These are phyloP conservation scores for Herpetomonas muscarum DNA, from an alignment of 208 protist species.

Conservation along the genomic window DNA sequence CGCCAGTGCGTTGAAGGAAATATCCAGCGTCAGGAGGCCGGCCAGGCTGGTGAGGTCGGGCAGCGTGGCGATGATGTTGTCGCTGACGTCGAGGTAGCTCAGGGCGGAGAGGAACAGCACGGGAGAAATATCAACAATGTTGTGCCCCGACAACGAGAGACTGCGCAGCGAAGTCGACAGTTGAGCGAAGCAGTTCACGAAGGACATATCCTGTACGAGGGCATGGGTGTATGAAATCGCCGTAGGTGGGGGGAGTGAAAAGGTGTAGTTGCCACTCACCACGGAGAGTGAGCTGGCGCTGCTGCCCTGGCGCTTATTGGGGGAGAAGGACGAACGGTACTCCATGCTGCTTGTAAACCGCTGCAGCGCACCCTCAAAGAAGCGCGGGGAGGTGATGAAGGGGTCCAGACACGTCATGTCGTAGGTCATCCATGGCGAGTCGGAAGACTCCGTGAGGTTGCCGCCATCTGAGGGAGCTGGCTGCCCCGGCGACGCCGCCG, in stretches of 20 bases:
- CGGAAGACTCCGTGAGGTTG: slow-evolving; percentile 8
- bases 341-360: not conserved
- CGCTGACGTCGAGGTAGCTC: slow-evolving; percentile 56
- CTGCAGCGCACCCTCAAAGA: slow-evolving; percentile 19
- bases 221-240: slow-evolving; percentile 29
- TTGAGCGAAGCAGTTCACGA: slow-evolving; percentile 5
- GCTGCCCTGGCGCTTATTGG: not conserved
- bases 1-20: slow-evolving; percentile 76
- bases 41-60: slow-evolving; percentile 34
- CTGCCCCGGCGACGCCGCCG: too few species aligned
- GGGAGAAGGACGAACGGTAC: too few species aligned
- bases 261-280: too few species aligned
- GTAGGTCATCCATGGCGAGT: slow-evolving; percentile 9
- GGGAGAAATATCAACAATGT: slow-evolving; percentile 43
- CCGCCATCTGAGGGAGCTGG: not conserved
- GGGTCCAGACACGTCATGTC: slow-evolving; percentile 23
- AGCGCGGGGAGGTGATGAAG: slow-evolving; percentile 10
- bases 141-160: slow-evolving; percentile 52
- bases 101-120: slow-evolving; percentile 49
- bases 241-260: too few species aligned
- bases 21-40: slow-evolving; percentile 40
- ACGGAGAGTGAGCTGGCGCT: not conserved
- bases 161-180: slow-evolving; percentile 27
- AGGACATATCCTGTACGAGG: slow-evolving; percentile 18
- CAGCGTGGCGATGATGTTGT: slow-evolving; percentile 54